These are phyloP conservation scores for Debaryomyces castellii DNA, from an alignment of 805 yeast species.

Conservation along the genomic window DNA sequence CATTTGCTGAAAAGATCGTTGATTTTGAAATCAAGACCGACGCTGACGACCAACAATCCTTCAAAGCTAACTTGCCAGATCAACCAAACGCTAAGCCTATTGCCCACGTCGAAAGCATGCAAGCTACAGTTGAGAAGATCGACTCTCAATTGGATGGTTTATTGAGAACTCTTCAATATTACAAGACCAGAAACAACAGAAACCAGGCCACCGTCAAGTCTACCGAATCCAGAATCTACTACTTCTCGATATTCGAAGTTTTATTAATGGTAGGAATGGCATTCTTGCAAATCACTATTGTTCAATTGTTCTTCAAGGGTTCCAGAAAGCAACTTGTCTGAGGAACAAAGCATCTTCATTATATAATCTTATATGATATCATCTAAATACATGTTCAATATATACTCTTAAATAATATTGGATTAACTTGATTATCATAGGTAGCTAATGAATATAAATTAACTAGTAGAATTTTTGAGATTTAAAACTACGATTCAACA, in stretches of 20 bases:
- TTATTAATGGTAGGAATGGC: conserved; percentile 75
- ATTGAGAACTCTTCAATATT: conserved; percentile 67
- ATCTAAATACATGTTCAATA: neutral
- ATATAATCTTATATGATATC: neutral
- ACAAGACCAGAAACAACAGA: conserved; percentile 86
- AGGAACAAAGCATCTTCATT: conserved; percentile 1
- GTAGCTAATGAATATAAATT: neutral
- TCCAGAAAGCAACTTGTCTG: conserved; percentile 66
- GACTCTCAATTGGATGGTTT: conserved; percentile 60
- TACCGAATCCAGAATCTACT: conserved; percentile 75
- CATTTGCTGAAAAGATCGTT: conserved; percentile 77
- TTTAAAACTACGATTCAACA: too few species aligned
- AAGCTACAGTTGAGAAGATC: conserved; percentile 54
- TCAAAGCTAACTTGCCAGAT: conserved; percentile 63
- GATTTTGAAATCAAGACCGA: conserved; percentile 73
- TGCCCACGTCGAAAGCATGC: conserved; percentile 54
- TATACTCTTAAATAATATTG: neutral
- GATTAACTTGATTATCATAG: neutral
- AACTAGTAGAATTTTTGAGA: neutral
- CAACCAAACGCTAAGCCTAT: conserved; percentile 47
- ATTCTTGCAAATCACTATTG: conserved; percentile 61
- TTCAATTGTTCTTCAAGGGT: conserved; percentile 70
- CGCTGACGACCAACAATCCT: conserved; percentile 36
- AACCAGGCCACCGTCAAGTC: conserved; percentile 85
- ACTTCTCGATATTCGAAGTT: conserved; percentile 71